Conservation (phyloP, 1,284 basidiomycete species). For the Ustilago shanxiensis region DNA sequence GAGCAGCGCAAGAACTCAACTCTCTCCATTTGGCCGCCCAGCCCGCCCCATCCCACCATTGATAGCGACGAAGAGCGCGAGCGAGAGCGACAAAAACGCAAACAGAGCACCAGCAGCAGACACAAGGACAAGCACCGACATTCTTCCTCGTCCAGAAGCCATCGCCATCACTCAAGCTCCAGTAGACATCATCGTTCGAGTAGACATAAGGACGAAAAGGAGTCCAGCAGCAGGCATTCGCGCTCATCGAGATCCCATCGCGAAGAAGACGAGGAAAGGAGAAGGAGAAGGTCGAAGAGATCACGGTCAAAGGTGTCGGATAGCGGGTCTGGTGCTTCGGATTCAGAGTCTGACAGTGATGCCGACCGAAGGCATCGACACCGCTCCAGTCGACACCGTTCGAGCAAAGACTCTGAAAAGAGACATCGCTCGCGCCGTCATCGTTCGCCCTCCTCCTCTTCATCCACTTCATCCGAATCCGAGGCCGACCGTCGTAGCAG, state of each 20-base stretch:
- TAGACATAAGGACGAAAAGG: conserved; percentile 26
- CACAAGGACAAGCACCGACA: conserved; percentile 25
- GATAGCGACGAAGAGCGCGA: conserved; percentile 55
- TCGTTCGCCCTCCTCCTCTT: conserved; percentile 21
- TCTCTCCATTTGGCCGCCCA: conserved; percentile 59
- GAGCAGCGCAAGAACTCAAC: conserved; percentile 57
- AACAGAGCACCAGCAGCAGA: conserved; percentile 29
- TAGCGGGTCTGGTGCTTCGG: conserved; percentile 9
- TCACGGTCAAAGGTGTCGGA: conserved; percentile 24
- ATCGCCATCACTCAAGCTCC: conserved; percentile 32
- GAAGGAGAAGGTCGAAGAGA: conserved; percentile 22
- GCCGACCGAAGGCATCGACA: conserved; percentile 14
- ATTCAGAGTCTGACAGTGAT: background rate
- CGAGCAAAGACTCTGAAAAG: conserved; percentile 15
- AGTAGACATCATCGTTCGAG: conserved; percentile 24
- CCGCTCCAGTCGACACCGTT: conserved; percentile 16
- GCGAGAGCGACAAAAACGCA: conserved; percentile 49
- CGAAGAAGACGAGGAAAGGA: conserved; percentile 11
- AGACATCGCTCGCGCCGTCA: conserved; percentile 25
- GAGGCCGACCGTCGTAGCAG: conserved; percentile 10
- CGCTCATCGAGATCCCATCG: conserved; percentile 32
- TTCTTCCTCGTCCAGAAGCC: conserved; percentile 24
- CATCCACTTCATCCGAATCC: conserved; percentile 14
- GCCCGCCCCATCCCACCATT: conserved; percentile 45
- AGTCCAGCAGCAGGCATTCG: conserved; percentile 15